Percentiles rank a stretch among this genome's conserved stretches.
Conservation (phyloP, 75 land plant species). For the Pseudotsuga menziesii region DNA sequence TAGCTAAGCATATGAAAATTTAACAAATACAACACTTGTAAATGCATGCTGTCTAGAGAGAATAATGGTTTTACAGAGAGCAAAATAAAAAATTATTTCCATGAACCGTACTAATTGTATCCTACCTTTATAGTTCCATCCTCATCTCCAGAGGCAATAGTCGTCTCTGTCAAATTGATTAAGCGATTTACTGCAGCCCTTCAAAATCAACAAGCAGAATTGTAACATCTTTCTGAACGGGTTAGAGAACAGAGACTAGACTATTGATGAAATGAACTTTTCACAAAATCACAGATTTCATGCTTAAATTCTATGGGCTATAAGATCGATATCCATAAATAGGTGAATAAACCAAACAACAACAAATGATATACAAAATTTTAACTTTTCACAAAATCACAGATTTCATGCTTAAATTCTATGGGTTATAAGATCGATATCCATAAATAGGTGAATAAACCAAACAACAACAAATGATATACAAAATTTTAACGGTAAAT, state of each 20-base stretch:
- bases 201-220: conserved; percentile 7
- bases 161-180: conserved; percentile 68
- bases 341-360: not conserved
- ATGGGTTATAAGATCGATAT: not conserved
- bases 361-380: not conserved
- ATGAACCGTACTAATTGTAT: not conserved
- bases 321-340: not conserved
- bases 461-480: not conserved
- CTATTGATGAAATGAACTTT: not conserved
- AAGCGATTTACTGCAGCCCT: conserved; percentile 75
- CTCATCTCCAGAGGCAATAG: conserved; percentile 92
- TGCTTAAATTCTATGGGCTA: not conserved
- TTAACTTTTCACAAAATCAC: not conserved
- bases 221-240: not conserved
- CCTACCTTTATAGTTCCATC: conserved; percentile 82
- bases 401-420: not conserved
- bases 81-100: not conserved
- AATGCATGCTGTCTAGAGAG: not conserved
- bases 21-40: not conserved
- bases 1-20: no score
- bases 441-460: not conserved
- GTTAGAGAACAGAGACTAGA: not conserved
- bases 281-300: not conserved
- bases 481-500: not conserved
- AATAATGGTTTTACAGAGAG: not conserved